Conservation (phyloP, 805 yeast genomes). For the Wickerhamiella allomyrinae region DNA sequence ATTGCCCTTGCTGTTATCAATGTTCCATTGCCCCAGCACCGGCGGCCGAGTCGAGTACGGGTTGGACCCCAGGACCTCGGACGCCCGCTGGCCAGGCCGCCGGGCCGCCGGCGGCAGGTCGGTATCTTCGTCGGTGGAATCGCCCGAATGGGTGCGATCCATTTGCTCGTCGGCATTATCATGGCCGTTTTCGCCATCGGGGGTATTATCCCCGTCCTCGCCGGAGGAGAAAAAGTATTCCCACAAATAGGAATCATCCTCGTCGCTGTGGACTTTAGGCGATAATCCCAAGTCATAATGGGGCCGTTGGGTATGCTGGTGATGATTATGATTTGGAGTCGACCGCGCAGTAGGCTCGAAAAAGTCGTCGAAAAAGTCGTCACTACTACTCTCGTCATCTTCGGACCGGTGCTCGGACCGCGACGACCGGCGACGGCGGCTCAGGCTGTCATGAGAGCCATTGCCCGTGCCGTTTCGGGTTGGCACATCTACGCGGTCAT, state of each 20-base stretch:
- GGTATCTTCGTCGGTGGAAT: conserved; percentile 89
- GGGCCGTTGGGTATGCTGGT: background rate
- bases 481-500: background rate
- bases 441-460: too few relatives aligned
- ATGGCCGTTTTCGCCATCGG: conserved; percentile 18
- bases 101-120: conserved; percentile 54
- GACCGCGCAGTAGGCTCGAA: conserved; percentile 7
- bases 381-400: conserved; percentile 14
- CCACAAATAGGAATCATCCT: conserved; percentile 59
- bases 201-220: conserved; percentile 17
- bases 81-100: conserved; percentile 63
- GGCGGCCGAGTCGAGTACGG: conserved; percentile 84
- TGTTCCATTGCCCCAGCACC: conserved; percentile 72
- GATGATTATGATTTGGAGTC: background rate
- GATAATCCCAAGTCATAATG: background rate
- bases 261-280: conserved; percentile 14
- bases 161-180: conserved; percentile 15
- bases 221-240: conserved; percentile 50
- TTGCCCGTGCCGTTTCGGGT: background rate
- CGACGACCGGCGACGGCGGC: background rate
- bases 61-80: conserved; percentile 81
- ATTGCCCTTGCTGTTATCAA: conserved; percentile 60
- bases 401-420: conserved; percentile 11
- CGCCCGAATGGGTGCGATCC: conserved; percentile 39
- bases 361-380: conserved; percentile 18